Base-by-base conservation (phyloP, 257 asterid genomes). In the Nemophila menziesii region DNA sequence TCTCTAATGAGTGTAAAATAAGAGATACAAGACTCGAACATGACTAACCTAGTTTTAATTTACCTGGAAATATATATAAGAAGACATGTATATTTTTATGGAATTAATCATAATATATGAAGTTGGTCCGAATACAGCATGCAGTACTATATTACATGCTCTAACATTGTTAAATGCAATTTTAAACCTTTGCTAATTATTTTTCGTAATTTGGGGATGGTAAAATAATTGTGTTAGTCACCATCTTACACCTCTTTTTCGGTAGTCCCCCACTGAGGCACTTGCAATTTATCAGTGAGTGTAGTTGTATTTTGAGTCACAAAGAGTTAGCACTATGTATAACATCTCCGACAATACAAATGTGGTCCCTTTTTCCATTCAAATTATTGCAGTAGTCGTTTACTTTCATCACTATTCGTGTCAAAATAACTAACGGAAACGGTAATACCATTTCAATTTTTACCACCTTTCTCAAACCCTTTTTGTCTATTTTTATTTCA, bases 281-380 rank as follows among this genome's bases (percentile, higher is more conserved):
- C 53, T 54, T 59, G 57, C 60, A 48, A 59, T 63, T 72, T 26
- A 60, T 56, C 63, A 37, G 21, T 21, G 37, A 59, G 27, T 18
- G 20, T 33, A 19, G 49, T 44, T 49, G 47, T 19, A 46, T 27
- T 57, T 41, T 48, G 43, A 54, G 51, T 58, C 60, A 48, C 59
- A 58, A 56, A 67, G 33, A 54, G 38, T 3, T 3, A 29, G 4
- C 8, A 7, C 57, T 58, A 60, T 58, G 43, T 40, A 55, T 57
- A 61, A 33, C 66, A 49, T 64, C 62, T 58, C 65, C 75, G 52
- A 61, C 70, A 50, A 63, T 22, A 39, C 20, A 62, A 36, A 16
- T 62, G 78, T 77, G 87, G 87, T 70, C 87, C 82, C 66, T 44
- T 64, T 64, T 56, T 14, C n/a, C n/a, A 48, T 49, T 45, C 46